Conservation (phyloP, 2,329 filamentous ascomycete species). For the Drechslera avenae region DNA sequence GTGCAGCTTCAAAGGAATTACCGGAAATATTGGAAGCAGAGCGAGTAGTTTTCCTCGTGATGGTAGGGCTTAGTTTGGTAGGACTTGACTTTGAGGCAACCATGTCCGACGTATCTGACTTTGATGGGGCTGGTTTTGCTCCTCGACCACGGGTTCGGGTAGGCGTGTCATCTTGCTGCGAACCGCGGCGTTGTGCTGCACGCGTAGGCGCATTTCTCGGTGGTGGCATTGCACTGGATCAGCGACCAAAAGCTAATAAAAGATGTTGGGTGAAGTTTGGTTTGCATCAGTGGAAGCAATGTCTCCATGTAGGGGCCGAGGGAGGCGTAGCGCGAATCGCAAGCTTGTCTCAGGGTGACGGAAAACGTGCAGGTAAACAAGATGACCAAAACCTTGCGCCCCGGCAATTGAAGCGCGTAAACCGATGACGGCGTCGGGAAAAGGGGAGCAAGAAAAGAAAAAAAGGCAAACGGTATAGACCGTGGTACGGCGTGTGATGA, state of each 20-base stretch:
- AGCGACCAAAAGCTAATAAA: constrained; percentile 3
- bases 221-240: constrained; percentile 30
- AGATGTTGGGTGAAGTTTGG: constrained; percentile 10
- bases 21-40: constrained; percentile 45
- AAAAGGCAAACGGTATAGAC: constrained; percentile 25
- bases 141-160: constrained; percentile 43
- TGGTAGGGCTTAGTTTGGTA: constrained; percentile 30
- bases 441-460: constrained; percentile 23
- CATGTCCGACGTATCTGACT: constrained; percentile 34
- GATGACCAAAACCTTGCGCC: constrained; percentile 29
- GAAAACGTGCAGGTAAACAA: constrained; percentile 30
- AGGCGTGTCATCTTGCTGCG: constrained; percentile 40
- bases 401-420: constrained; percentile 17
- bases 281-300: constrained; percentile 24
- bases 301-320: constrained; percentile 34
- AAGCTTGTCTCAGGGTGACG: constrained; percentile 39
- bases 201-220: constrained; percentile 35
- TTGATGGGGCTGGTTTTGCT: constrained; percentile 36
- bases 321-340: constrained; percentile 44
- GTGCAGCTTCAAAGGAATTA: constrained; percentile 36
- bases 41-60: constrained; percentile 44
- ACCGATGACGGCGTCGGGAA: constrained; percentile 16
- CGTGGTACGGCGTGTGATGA: constrained; percentile 38
- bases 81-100: constrained; percentile 33
- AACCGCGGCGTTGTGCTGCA: constrained; percentile 38